Percentiles rank a stretch among this genome's conserved stretches.
These are phyloP conservation scores for Bipolaris oryzae DNA, from an alignment of 2,329 filamentous ascomycete genomes.

Conservation along the genomic window DNA sequence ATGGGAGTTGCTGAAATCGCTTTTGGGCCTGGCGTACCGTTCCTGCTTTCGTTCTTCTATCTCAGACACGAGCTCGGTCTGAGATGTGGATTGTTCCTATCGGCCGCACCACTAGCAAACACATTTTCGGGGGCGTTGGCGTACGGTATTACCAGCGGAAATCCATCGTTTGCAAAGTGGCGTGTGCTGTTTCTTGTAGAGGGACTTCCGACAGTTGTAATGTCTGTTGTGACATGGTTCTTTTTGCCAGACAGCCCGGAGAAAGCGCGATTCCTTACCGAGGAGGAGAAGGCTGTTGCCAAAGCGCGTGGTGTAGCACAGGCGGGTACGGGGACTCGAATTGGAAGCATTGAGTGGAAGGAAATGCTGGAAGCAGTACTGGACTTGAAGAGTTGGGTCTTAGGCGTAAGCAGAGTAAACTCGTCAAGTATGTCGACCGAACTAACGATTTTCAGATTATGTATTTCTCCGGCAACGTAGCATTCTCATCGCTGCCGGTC, in stretches of 20 bases:
- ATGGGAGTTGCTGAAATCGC: slow-evolving; percentile 53
- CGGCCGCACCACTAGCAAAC: slow-evolving; percentile 71
- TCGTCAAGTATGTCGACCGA: background rate
- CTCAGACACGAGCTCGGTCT: slow-evolving; percentile 62
- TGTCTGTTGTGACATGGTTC: slow-evolving; percentile 51
- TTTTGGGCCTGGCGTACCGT: slow-evolving; percentile 55
- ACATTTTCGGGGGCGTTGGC: slow-evolving; percentile 73
- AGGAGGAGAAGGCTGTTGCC: slow-evolving; percentile 49
- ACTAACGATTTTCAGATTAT: slow-evolving; percentile 31
- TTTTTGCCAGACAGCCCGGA: slow-evolving; percentile 54
- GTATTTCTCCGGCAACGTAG: slow-evolving; percentile 52
- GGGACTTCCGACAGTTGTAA: slow-evolving; percentile 52
- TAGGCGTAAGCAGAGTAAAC: slow-evolving; percentile 32
- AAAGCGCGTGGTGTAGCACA: slow-evolving; percentile 39
- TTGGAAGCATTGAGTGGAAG: slow-evolving; percentile 38
- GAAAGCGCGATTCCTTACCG: slow-evolving; percentile 50
- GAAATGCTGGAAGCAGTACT: slow-evolving; percentile 37
- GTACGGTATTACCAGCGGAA: slow-evolving; percentile 63
- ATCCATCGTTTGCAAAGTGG: slow-evolving; percentile 65
- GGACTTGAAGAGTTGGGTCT: slow-evolving; percentile 45
- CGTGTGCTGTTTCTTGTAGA: slow-evolving; percentile 60
- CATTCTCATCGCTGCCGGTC: slow-evolving; percentile 59
- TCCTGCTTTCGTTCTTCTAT: slow-evolving; percentile 64
- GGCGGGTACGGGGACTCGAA: slow-evolving; percentile 34
- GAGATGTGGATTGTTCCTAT: slow-evolving; percentile 60